A percentile compares a stretch with the other conserved stretches of the same genome.
Evolutionary conservation across 2,329 filamentous ascomycete genomes (phyloP).

Genomic region (Coniochaeta sp.): DNA sequence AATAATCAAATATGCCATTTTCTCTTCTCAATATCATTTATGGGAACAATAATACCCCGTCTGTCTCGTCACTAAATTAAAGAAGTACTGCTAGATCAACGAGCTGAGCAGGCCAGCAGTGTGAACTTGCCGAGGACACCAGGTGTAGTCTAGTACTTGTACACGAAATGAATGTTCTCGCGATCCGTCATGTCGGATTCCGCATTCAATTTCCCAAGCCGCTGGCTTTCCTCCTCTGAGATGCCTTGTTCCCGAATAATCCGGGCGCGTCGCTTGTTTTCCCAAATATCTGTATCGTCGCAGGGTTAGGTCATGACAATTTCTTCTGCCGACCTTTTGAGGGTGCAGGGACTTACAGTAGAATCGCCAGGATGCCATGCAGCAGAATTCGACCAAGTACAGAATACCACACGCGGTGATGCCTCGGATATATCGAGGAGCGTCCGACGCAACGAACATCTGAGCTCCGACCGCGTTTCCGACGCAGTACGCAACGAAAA

Average conservation of each 20-base stretch:
- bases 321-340: neutral
- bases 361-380: neutral
- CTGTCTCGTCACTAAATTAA: too few relatives aligned
- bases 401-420: neutral
- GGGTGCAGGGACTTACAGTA: neutral
- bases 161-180: conserved; percentile 13
- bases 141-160: neutral
- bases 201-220: conserved; percentile 17
- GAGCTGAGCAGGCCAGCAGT: too few relatives aligned
- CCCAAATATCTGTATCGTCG: neutral
- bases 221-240: conserved; percentile 16
- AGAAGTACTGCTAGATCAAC: too few relatives aligned
- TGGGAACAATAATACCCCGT: too few relatives aligned
- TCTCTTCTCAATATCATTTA: too few relatives aligned
- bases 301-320: neutral
- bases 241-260: conserved; percentile 10
- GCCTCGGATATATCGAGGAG: neutral
- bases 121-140: neutral
- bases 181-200: conserved; percentile 16
- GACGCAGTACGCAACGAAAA: conserved; percentile 12
- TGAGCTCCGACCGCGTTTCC: conserved; percentile 8
- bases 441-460: neutral
- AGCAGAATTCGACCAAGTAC: neutral
- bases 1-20: too few relatives aligned
- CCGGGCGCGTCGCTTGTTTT: neutral